These are phyloP conservation scores for Aspergillus nidulans DNA, from an alignment of 495 filamentous ascomycete species.

Conservation along the genomic window DNA sequence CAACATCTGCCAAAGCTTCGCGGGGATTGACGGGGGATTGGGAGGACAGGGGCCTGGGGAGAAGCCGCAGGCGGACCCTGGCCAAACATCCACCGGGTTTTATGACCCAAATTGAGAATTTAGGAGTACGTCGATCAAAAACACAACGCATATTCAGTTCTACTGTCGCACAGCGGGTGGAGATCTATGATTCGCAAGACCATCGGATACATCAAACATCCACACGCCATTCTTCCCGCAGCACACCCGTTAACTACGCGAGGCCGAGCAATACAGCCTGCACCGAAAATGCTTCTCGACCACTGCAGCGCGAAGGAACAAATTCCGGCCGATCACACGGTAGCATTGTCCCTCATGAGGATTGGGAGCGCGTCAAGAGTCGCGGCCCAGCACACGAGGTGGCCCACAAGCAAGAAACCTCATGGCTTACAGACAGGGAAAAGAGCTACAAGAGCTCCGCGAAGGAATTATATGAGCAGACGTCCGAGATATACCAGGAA, in stretches of 20 bases:
- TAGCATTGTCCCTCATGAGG: neutral
- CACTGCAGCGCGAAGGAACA: neutral
- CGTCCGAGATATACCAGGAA: slow-evolving; percentile 16
- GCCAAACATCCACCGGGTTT: slow-evolving; percentile 19
- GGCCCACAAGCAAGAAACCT: neutral
- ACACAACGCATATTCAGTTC: slow-evolving; percentile 31
- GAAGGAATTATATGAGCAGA: slow-evolving; percentile 8
- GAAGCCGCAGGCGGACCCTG: slow-evolving; percentile 12
- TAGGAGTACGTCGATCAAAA: slow-evolving; percentile 20
- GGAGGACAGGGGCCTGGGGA: slow-evolving; percentile 13
- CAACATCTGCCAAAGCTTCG: slow-evolving; percentile 18
- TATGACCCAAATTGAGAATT: slow-evolving; percentile 10
- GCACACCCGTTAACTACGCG: neutral
- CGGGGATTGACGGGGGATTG: slow-evolving; percentile 13
- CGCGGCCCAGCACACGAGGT: neutral
- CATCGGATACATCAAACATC: neutral
- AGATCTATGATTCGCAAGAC: slow-evolving; percentile 14
- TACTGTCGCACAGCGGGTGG: slow-evolving; percentile 21
- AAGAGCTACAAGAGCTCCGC: slow-evolving; percentile 8
- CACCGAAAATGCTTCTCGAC: neutral
- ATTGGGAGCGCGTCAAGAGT: neutral
- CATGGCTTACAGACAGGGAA: slow-evolving; percentile 3
- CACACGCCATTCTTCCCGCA: neutral
- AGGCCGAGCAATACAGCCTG: neutral
- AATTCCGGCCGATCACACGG: neutral